Evolutionary conservation across 192 early-diverging fungal genomes (phyloP), one percentile per base, ranked within the genome.

Genomic region (Backusella tuberculispora): DNA sequence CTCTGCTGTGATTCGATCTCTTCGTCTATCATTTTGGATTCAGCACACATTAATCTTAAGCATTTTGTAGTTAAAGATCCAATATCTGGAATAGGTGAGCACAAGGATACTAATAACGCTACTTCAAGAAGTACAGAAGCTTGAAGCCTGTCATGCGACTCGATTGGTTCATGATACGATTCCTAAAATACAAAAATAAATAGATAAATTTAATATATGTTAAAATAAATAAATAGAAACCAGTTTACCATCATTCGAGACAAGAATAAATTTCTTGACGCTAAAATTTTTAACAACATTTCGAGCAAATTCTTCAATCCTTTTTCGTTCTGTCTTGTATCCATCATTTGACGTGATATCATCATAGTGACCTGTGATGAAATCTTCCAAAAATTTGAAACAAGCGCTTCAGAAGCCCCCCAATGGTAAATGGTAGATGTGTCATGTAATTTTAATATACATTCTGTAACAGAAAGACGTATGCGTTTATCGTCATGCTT

Each of bases 351-450:
- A 8, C 86, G 83, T 44, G 90, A 80, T 69, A 92, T 85, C 14
- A 41, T 10, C 13, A 64, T 64, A 6, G 46, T 26, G 19, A 85
- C 77, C 81, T 86, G 77, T 7, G 80, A 83, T 71, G 81, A 50
- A 8, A 92, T 79, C 14, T 85, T 89, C 95, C 95, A 97, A 74
- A 93, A 92, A 5, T 84, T 90, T 26, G 78, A 68, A 80, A 94
- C 89, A 6, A 66, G 26, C 3, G 82, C 81, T 0, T 87, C 91
- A 41, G 81, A 81, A 47, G 92, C 88, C 4, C 94, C 93, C 96
- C 96, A 98, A 72, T 90, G 82, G 41, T 85, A 79, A 50, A 95
- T 89, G 37, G 87, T 82, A 14, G 87, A 76, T 9, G 88, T 81
- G 40, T 88, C 86, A 78, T 94, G 90, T 5, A 98, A 84, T 40